A percentile compares a stretch with the other conserved stretches of the same genome.
Conservation (phyloP, 75 land plant species). For the Sequoia sempervirens region DNA sequence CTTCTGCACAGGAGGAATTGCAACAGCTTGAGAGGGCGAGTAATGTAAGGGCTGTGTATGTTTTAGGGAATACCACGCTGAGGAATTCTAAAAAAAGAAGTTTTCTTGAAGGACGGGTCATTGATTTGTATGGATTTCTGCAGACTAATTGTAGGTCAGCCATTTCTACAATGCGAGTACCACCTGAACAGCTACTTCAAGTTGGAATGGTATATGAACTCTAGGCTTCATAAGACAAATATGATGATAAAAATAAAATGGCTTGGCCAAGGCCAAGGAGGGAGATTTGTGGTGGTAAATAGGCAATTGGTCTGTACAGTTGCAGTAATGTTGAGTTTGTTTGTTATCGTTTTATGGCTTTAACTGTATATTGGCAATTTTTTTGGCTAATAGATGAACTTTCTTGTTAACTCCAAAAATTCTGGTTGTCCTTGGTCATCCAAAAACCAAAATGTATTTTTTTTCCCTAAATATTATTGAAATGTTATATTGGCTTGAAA, state of each 20-base stretch:
- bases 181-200: conserved; percentile 28
- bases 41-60: conserved; percentile 30
- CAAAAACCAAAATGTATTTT: no score
- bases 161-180: conserved; percentile 26
- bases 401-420: no score
- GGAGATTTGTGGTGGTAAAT: not conserved
- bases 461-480: no score
- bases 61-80: conserved; percentile 37
- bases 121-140: conserved; percentile 35
- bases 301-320: not conserved
- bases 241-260: not conserved
- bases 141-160: conserved; percentile 39
- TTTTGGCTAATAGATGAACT: no score
- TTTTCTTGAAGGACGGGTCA: conserved; percentile 13
- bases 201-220: conserved; percentile 51
- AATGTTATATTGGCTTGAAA: no score
- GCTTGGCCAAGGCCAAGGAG: not conserved
- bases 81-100: conserved; percentile 7
- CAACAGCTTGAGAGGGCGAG: conserved; percentile 24
- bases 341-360: no score
- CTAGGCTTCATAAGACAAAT: not conserved
- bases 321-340: not conserved
- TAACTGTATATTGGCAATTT: no score
- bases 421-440: no score
- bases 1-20: conserved; percentile 11